Percentiles rank a stretch among this genome's conserved stretches.
Conservation (phyloP, 768 basidiomycete species). For the Chalciporus pseudorubinellus region DNA sequence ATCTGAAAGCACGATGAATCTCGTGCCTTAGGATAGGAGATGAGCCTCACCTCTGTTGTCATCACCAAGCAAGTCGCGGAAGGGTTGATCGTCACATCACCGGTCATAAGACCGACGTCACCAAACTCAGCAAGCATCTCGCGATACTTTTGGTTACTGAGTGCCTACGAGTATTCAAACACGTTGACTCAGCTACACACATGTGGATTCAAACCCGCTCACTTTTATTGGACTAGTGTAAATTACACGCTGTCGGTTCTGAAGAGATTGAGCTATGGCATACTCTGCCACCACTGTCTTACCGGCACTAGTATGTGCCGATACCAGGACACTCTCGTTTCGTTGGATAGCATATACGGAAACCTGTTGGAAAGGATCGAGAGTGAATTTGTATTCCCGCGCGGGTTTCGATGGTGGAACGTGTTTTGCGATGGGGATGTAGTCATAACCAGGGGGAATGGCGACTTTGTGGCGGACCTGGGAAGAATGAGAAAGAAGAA, state of each 20-base stretch:
- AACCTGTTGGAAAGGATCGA: conserved; percentile 97
- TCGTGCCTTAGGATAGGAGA: not conserved
- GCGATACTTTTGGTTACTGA: conserved; percentile 98
- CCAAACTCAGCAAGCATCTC: conserved; percentile 97
- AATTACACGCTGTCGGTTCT: conserved; percentile 92
- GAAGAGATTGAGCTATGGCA: conserved; percentile 95
- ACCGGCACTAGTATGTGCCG: conserved; percentile 97
- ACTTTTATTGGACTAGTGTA: conserved; percentile 99
- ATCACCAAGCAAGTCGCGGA: conserved; percentile 96
- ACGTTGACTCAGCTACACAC: conserved; percentile 11
- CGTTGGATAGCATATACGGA: conserved; percentile 94
- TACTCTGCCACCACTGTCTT: conserved; percentile 99
- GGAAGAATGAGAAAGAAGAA: conserved; percentile 6
- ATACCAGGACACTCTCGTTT: conserved; percentile 96
- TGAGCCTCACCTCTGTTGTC: conserved; percentile 85
- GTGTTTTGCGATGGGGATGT: conserved; percentile 87
- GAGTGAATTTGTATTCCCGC: conserved; percentile 90
- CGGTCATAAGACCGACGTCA: conserved; percentile 98
- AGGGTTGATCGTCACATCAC: conserved; percentile 98
- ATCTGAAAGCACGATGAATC: conserved; percentile 52
- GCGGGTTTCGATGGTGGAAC: conserved; percentile 89
- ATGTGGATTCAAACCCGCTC: conserved; percentile 32
- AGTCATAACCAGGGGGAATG: conserved; percentile 88
- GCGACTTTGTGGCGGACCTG: conserved; percentile 96
- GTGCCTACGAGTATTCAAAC: conserved; percentile 56